Conservation (phyloP, 208 protist species). For the Wallacemonas rigidus region DNA sequence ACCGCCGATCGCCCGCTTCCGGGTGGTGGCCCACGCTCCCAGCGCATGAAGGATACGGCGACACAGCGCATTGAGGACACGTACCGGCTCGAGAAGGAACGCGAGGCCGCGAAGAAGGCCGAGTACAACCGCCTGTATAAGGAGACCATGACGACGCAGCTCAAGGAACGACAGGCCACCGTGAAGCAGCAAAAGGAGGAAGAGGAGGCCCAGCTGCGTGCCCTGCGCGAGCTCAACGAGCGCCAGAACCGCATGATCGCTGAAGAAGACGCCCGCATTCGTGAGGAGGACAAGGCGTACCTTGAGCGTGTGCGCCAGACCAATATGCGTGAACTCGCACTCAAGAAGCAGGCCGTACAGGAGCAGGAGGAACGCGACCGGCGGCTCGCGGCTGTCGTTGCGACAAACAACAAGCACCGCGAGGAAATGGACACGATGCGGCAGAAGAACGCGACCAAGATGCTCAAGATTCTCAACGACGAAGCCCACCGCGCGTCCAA, state of each 20-base stretch:
- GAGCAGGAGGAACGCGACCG: constrained; percentile 53
- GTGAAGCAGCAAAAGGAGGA: constrained; percentile 44
- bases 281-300: constrained; percentile 60
- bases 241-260: constrained; percentile 46
- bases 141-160: constrained; percentile 62
- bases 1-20: constrained; percentile 49
- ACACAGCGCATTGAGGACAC: constrained; percentile 38
- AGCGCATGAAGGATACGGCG: constrained; percentile 32
- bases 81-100: constrained; percentile 51
- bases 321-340: constrained; percentile 62
- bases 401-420: constrained; percentile 57
- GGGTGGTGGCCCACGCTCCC: constrained; percentile 55
- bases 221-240: constrained; percentile 48
- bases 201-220: constrained; percentile 51
- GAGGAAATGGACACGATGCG: constrained; percentile 61
- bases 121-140: constrained; percentile 68
- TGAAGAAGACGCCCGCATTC: constrained; percentile 41
- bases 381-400: constrained; percentile 41
- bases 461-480: constrained; percentile 74
- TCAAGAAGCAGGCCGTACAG: constrained; percentile 38
- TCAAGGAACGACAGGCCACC: constrained; percentile 56
- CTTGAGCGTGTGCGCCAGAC: constrained; percentile 58
- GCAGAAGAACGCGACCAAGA: constrained; percentile 50
- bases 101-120: constrained; percentile 59
- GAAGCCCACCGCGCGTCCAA: constrained; percentile 47